These are phyloP conservation scores for Tulasnella sp. DNA, from an alignment of 768 basidiomycete genomes.

Conservation along the genomic window DNA sequence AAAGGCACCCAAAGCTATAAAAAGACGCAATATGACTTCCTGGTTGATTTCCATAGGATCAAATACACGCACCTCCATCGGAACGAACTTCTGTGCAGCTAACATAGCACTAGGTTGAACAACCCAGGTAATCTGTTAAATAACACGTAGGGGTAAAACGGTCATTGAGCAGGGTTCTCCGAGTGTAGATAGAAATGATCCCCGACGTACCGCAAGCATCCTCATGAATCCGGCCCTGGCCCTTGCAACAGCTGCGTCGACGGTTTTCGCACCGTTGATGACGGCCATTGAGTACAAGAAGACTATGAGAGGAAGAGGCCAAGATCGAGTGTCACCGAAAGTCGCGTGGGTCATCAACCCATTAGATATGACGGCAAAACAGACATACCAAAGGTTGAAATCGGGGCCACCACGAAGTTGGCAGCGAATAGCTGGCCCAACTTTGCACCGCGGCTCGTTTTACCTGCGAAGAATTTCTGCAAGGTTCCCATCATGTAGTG, in stretches of 20 bases:
- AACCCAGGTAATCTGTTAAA: constrained; percentile 60
- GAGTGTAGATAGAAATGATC: constrained; percentile 15
- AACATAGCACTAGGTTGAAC: constrained; percentile 63
- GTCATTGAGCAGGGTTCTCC: constrained; percentile 3
- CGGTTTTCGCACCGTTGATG: constrained; percentile 65
- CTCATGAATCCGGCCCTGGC: constrained; percentile 62
- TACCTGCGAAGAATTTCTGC: constrained; percentile 69
- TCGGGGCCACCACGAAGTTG: constrained; percentile 64
- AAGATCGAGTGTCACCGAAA: background rate
- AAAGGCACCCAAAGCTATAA: constrained; percentile 74
- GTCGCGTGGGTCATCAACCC: background rate
- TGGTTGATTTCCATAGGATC: background rate
- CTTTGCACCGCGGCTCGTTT: constrained; percentile 49
- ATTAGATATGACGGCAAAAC: background rate
- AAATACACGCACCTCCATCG: constrained; percentile 47
- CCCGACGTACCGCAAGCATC: constrained; percentile 50
- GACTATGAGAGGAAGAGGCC: constrained; percentile 32
- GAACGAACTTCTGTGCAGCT: constrained; percentile 68
- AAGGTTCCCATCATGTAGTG: constrained; percentile 62
- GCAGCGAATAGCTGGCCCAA: constrained; percentile 64
- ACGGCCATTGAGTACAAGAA: constrained; percentile 73
- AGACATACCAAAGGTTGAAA: constrained; percentile 49
- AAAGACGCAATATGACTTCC: constrained; percentile 7
- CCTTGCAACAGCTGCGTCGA: constrained; percentile 51
- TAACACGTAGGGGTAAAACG: background rate